Evolutionary conservation across 2,329 filamentous ascomycete species (phyloP), one percentile per base, ranked within the genome.

Genomic region (Seiridium unicorne): DNA sequence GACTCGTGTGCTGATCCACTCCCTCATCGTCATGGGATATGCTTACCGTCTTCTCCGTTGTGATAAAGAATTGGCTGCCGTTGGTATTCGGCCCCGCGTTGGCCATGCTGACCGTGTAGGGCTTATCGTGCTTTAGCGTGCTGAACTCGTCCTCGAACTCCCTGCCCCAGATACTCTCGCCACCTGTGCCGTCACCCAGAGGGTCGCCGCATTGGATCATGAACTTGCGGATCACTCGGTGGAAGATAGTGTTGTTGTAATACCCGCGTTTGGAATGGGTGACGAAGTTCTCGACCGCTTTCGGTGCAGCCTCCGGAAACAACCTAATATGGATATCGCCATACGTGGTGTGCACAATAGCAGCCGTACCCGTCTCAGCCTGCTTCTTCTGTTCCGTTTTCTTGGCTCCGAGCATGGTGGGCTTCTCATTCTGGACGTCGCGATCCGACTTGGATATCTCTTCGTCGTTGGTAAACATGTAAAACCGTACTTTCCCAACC

Each of bases 221-320:
- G 78, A 99, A 99, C 71, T 97, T 97, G 62, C 91, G 88, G 68
- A 99, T 99, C 5, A 99, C 90, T 40, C 95, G 89, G 76, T 99
- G 95, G 82, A 99, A 99, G 67, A 97, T 94, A 40, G 94, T 93
- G 76, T 92, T 92, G 79, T 99, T 98, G 80, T 99, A 99, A 75
- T 99, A 99, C 1, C 92, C 92, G 61, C 88, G 89, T 69, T 89
- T 90, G 3, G 92, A 86, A 70, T 98, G 95, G 0, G 92, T 96
- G 59, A 96, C 91, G 73, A 99, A 99, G 75, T 99, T 99, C 77
- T 99, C 95, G 3, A 99, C 94, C 0, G 96, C 88, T 73, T 94
- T 96, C 38, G 96, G 95, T 8, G 95, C 94, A 2, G 92, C 92
- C 62, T 95, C 91, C 1, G 95, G 94, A 81, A 95, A 99, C 11